Base-by-base conservation (phyloP, 148 eudicot species). In the Tetragonia tetragonoides region DNA sequence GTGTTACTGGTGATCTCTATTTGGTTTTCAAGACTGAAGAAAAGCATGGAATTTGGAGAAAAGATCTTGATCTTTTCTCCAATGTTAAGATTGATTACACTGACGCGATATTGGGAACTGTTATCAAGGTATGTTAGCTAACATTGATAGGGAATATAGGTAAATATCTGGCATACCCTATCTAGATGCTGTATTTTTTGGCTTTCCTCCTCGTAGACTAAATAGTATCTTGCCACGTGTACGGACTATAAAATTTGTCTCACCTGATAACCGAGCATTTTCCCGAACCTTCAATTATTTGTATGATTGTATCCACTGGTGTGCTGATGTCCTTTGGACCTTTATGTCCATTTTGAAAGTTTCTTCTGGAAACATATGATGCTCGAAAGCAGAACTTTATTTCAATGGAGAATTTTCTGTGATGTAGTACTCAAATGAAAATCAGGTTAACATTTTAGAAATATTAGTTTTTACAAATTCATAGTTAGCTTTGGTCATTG, bases 21-120 rank as follows among this genome's bases (percentile, higher is more conserved):
- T 74, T 94, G 68, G 86, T 88, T 80, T 82, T 94, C 64, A 92
- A 87, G 81, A 81, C 92, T 67, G 83, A 85, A 41, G 85, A 81
- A 77, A 94, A 87, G 82, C 81, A 54, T 71, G 98, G 95, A 57
- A 92, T 92, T 79, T 76, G 80, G 86, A 89, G 97, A 81, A 92
- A 94, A 70, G 97, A 92, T 74, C 84, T 86, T 63, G 82, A 92
- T 87, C 92, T 94, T 18, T 88, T 86, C 85, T 94, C 98, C 24
- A 87, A 84, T 71, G 79, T 94, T 74, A 88, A 71, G 59, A 77
- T 92, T 81, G 87, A 88, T 84, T 94, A 80, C 81, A 89, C 91
- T 14, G 88, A 94, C 65, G 98, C 98, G 68, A 94, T 94, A 75
- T 78, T 92, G 47, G 97, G 98, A 68, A 83, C 92, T 77, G 83